Evolutionary conservation across 768 basidiomycete genomes (phyloP), one percentile per base, ranked within the genome.

Genomic region (Mycena metata): DNA sequence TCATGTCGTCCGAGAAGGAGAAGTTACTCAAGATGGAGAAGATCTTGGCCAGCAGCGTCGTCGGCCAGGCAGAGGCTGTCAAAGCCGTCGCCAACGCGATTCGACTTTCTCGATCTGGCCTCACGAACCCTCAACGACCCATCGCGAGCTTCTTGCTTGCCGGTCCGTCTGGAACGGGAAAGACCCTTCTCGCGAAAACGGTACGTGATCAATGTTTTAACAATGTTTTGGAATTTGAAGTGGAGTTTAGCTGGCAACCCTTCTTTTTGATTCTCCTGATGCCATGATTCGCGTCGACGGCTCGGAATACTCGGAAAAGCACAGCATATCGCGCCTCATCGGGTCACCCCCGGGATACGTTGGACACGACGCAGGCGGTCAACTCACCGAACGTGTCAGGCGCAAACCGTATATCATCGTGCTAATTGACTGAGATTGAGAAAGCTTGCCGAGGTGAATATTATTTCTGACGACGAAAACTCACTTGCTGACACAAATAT

Each of bases 11-110:
- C 2, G 94, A 99, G 82, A 91, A 90, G 79, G 95, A 98, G 77
- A 96, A 97, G 79, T 81, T 96, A 30, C 80, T 96, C 45, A 83
- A 85, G 74, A 90, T 99, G 91, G 97, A 99, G 80, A 92, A 91
- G 77, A 86, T 92, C 41, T 83, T 99, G 45, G 83, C 88, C 24
- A 80, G 85, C 60, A 89, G 87, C 42, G 95, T 98, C 21, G 90
- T 98, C 50, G 96, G 97, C 0, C 97, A 99, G 78, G 88, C 88
- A 1, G 93, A 96, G 71, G 96, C 96, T 6, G 92, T 98, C 70
- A 93, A 91, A 74, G 91, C 97, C 6, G 95, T 98, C 39, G 92
- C 96, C 12, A 96, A 97, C 76, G 97, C 97, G 3, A 93, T 99
- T 72, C 89, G 97, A 51, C 81, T 99, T 47, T 96, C 95, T 26